Percentiles rank a stretch among this genome's conserved stretches.
Conservation (phyloP, 768 basidiomycete species). For the Jaapia argillacea region DNA sequence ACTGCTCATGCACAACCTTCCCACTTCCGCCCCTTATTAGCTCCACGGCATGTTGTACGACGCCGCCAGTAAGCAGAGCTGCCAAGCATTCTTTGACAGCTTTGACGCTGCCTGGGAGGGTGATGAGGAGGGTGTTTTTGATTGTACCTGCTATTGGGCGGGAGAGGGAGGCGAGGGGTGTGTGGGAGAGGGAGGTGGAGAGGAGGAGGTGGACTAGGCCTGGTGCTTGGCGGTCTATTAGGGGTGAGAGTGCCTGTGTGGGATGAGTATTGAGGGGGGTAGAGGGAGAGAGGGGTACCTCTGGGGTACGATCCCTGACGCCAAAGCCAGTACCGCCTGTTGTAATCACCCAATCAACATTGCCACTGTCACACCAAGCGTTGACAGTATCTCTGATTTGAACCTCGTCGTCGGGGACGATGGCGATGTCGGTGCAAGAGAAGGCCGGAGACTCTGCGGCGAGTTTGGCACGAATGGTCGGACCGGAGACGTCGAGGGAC, state of each 20-base stretch:
- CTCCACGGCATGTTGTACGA: conserved; percentile 65
- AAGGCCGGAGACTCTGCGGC: conserved; percentile 24
- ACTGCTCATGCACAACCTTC: conserved; percentile 38
- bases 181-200: conserved; percentile 57
- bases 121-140: conserved; percentile 57
- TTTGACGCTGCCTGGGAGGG: conserved; percentile 79
- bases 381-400: conserved; percentile 39
- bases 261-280: neutral
- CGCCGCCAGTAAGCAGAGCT: conserved; percentile 43
- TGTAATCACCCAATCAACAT: conserved; percentile 69
- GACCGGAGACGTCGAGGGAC: conserved; percentile 56
- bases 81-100: conserved; percentile 75
- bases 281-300: conserved; percentile 32
- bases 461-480: conserved; percentile 45
- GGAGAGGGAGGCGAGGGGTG: conserved; percentile 73
- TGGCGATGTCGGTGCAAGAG: conserved; percentile 20
- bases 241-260: conserved; percentile 48
- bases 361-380: conserved; percentile 31
- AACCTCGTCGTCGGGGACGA: conserved; percentile 60
- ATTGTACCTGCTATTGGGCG: conserved; percentile 75
- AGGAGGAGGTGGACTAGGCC: conserved; percentile 72
- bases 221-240: conserved; percentile 58
- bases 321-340: conserved; percentile 89
- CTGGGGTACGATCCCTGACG: conserved; percentile 70
- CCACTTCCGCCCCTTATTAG: conserved; percentile 64